A percentile compares a stretch with the other conserved stretches of the same genome.
Conservation (phyloP, 2,329 filamentous ascomycete species). For the Fusarium torulosum region DNA sequence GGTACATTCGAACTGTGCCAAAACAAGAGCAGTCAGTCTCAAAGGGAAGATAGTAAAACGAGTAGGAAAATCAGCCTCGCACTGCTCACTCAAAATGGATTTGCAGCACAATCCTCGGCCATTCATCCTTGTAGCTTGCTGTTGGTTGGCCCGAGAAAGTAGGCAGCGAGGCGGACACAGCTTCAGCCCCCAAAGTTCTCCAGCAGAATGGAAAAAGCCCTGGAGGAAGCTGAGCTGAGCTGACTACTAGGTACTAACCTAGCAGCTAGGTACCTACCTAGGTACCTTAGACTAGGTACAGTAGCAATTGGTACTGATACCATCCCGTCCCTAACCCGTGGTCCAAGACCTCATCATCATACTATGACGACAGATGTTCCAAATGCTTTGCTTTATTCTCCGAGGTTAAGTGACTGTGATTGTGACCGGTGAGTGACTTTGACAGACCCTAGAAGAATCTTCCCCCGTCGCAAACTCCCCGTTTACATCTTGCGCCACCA, state of each 20-base stretch:
- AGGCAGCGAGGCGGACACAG: slow-evolving; percentile 49
- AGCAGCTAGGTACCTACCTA: too few species aligned
- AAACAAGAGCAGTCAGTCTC: not conserved
- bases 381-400: not conserved
- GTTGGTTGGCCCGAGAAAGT: slow-evolving; percentile 25
- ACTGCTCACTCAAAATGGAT: slow-evolving; percentile 43
- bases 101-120: slow-evolving; percentile 1
- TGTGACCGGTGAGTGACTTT: too few species aligned
- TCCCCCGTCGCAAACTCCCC: not conserved
- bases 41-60: not conserved
- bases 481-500: too few species aligned
- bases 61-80: slow-evolving; percentile 34
- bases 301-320: too few species aligned
- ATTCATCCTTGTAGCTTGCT: slow-evolving; percentile 31
- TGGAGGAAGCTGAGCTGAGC: slow-evolving; percentile 9
- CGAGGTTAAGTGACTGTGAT: too few species aligned
- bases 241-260: not conserved
- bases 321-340: too few species aligned
- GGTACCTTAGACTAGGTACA: too few species aligned
- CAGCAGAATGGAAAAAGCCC: slow-evolving; percentile 30
- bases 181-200: slow-evolving; percentile 19
- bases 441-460: too few species aligned
- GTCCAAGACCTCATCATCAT: not conserved
- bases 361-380: not conserved
- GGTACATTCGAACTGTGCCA: too few species aligned